These are phyloP conservation scores for Silene conica DNA, from an alignment of 148 eudicot species.

Conservation along the genomic window DNA sequence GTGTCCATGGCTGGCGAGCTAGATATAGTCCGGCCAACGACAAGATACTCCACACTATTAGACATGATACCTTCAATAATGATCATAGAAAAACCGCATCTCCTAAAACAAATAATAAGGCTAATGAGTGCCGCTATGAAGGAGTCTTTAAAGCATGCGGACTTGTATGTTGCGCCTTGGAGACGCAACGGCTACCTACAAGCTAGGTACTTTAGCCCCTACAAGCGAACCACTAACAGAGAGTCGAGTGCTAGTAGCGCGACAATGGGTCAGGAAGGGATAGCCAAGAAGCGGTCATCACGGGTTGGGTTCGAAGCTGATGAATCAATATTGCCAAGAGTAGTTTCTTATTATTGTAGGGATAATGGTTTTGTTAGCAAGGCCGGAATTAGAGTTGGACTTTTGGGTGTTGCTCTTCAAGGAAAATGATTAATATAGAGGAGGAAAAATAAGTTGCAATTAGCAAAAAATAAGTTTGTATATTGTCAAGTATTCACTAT, in stretches of 20 bases:
- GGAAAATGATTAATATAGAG: constrained; percentile 16
- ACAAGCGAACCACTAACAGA: constrained; percentile 48
- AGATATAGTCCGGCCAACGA: constrained; percentile 56
- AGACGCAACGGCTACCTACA: constrained; percentile 52
- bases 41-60: constrained; percentile 38
- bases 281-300: constrained; percentile 22
- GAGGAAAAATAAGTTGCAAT: too few species aligned
- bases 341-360: constrained; percentile 33
- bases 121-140: constrained; percentile 58
- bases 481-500: too few species aligned
- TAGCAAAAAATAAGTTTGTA: background rate
- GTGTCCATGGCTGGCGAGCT: constrained; percentile 41
- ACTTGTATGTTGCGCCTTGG: constrained; percentile 73
- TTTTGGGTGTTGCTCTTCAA: constrained; percentile 45
- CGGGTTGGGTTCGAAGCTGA: constrained; percentile 40
- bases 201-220: constrained; percentile 61
- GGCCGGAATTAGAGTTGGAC: constrained; percentile 41
- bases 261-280: background rate
- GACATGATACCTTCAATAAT: constrained; percentile 39
- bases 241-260: background rate
- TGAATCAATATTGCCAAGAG: constrained; percentile 11
- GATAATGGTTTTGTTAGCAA: constrained; percentile 33
- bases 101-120: constrained; percentile 48
- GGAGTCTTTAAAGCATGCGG: constrained; percentile 45
- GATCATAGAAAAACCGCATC: constrained; percentile 39